Base-by-base conservation (phyloP, 1,284 basidiomycete species). In the Schizophyllum commune region DNA sequence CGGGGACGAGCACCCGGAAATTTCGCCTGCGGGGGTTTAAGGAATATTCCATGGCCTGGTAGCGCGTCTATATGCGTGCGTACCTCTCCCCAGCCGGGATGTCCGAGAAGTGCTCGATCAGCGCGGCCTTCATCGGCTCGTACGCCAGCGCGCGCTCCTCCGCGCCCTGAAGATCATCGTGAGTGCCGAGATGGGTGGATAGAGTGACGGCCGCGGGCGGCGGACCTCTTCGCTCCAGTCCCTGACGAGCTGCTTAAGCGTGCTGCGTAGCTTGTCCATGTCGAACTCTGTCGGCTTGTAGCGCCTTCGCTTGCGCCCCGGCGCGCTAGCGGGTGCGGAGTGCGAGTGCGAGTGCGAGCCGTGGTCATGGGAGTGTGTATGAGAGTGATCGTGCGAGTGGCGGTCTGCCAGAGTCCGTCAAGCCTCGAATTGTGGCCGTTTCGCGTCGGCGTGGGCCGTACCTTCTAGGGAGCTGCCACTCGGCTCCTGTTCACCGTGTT, bases 181-280 rank as follows among this genome's bases (percentile, higher is more conserved):
- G 39, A 47, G 39, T 20, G 65, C 9, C 56, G 11, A 54, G 27
- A 52, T 54, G 32, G 32, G 34, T 13, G 32, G 54, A 55, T 55
- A 13, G 47, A 4, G 27, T 55, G 53, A 55, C 19, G 53, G 27
- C 20, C 51, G 51, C 2, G 32, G 17, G 13, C 56, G 21, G 68
- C 71, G n/a, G 60, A 89, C 90, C 77, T 92, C 86, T 65, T 78
- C 81, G 61, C 89, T 91, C 94, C 94, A 97, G 68, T 96, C 94
- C 13, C 94, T 82, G 8, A 94, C 94, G 60, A 96, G 88, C 67
- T 95, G 93, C 68, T 95, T 92, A 52, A 97, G 74, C 0, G 93
- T 96, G 68, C 91, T 94, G 62, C 92, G 78, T 27, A 97, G 77
- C 69, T 96, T 96, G 72, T 96, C 89, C 84, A 90, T 88, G 67